A percentile compares a stretch with the other conserved stretches of the same genome.
Conservation (phyloP, 2,329 filamentous ascomycete genomes). For the Fusarium sp. region DNA sequence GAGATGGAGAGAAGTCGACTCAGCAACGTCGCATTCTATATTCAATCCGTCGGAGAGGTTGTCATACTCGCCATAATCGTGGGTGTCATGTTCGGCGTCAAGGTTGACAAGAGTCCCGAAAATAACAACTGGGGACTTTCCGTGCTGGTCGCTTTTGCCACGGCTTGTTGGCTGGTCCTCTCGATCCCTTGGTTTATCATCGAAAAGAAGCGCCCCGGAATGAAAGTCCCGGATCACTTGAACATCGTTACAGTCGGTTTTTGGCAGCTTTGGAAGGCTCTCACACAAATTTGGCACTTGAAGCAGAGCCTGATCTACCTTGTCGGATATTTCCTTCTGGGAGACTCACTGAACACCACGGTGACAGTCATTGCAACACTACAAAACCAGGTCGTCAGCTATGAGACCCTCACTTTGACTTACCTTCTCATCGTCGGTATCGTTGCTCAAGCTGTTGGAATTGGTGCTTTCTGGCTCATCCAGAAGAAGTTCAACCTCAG, state of each 20-base stretch:
- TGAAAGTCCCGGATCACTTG: slow-evolving; percentile 50
- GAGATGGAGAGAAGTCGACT: slow-evolving; percentile 72
- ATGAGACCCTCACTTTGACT: slow-evolving; percentile 72
- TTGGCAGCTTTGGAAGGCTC: slow-evolving; percentile 69
- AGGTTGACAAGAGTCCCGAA: slow-evolving; percentile 66
- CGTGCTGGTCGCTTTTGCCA: slow-evolving; percentile 73
- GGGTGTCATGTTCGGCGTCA: slow-evolving; percentile 69
- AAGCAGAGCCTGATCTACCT: slow-evolving; percentile 75
- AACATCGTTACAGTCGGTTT: slow-evolving; percentile 69
- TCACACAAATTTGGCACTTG: slow-evolving; percentile 70
- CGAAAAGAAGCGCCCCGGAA: slow-evolving; percentile 72
- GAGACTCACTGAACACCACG: slow-evolving; percentile 77
- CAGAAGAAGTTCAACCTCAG: slow-evolving; percentile 69
- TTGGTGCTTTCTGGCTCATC: slow-evolving; percentile 69
- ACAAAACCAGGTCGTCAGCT: slow-evolving; percentile 72
- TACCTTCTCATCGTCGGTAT: slow-evolving; percentile 76
- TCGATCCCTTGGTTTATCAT: slow-evolving; percentile 74
- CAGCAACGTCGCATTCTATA: slow-evolving; percentile 71
- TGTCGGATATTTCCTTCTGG: slow-evolving; percentile 74
- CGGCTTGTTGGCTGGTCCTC: slow-evolving; percentile 71
- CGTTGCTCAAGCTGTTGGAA: slow-evolving; percentile 70
- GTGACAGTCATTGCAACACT: slow-evolving; percentile 74
- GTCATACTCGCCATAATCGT: slow-evolving; percentile 73
- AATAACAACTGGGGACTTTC: slow-evolving; percentile 75
- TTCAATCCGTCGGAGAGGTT: slow-evolving; percentile 71